Evolutionary conservation across 768 basidiomycete species (phyloP), one percentile per base, ranked within the genome.

Genomic region (Tricholoma bakamatsutake): DNA sequence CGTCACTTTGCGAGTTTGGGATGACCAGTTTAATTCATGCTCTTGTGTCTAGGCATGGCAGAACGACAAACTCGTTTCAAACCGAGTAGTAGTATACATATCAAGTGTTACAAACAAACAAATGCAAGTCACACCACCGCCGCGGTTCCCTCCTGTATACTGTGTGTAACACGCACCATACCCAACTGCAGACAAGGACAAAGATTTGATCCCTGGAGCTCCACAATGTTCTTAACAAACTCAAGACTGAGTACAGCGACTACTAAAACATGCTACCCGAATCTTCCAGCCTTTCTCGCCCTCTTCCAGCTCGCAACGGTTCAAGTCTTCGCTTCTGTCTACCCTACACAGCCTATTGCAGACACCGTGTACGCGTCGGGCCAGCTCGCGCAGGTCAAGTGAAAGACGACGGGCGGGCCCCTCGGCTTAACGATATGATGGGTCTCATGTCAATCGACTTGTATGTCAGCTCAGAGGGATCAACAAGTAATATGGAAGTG

Each of bases 301-400:
- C 43, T 45, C 12, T 45, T 24, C 7, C 43, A 45, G 7, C 37
- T 52, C 9, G 15, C 50, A 28, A 9, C 40, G 3, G 2, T 39
- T 11, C 13, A 40, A 39, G 50, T 18, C 24, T 24, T 51, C 17
- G 48, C 49, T 27, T 73, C 73, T 6, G 64, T 85, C 24, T 84
- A 80, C 57, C 78, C 81, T 1, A 84, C 79, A 0, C 64, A 72
- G 13, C 84, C 84, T 3, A 57, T 77, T 13, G 67, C 76, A 31
- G 68, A 63, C 17, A 80, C 82, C 0, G 70, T 75, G 2, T 76
- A 76, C 57, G 62, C 64, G 30, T 72, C 78, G 34, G 83, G 81
- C 8, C 66, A 73, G 40, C 67, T 71, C 4, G 71, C 71, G 21
- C 39, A 62, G 8, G 63, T 84, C 3, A 73, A 64, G 3, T 87